Percentiles rank a stretch among this genome's conserved stretches.
Conservation (phyloP, 768 basidiomycete genomes). For the Russula sp. region DNA sequence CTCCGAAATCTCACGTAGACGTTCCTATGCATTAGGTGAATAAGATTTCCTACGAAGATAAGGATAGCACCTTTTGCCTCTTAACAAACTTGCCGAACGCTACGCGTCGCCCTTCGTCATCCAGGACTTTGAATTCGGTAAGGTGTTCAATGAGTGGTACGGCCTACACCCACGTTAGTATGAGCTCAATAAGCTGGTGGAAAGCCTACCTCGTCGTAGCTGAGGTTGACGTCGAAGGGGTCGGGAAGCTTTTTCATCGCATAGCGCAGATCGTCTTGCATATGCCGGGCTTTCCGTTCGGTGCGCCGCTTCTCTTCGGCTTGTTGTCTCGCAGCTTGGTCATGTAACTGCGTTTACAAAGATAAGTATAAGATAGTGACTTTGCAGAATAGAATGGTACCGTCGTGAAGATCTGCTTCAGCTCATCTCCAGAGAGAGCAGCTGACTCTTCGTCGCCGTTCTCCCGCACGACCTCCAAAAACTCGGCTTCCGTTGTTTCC, state of each 20-base stretch:
- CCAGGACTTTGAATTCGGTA: slow-evolving; percentile 79
- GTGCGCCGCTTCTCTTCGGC: slow-evolving; percentile 82
- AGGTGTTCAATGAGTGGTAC: slow-evolving; percentile 74
- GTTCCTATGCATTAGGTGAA: slow-evolving; percentile 46
- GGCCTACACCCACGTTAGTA: slow-evolving; percentile 39
- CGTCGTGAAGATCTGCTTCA: slow-evolving; percentile 53
- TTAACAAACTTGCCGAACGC: slow-evolving; percentile 88
- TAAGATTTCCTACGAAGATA: not conserved
- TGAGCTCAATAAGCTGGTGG: slow-evolving; percentile 1
- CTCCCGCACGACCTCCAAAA: slow-evolving; percentile 48
- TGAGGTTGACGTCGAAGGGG: slow-evolving; percentile 63
- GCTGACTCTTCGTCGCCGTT: slow-evolving; percentile 48
- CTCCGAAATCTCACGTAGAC: slow-evolving; percentile 68
- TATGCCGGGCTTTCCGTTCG: slow-evolving; percentile 78
- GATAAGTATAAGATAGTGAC: not conserved
- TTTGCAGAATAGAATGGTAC: slow-evolving; percentile 38
- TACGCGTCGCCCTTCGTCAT: slow-evolving; percentile 73
- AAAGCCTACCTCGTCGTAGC: slow-evolving; percentile 72
- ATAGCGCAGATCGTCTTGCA: slow-evolving; percentile 94
- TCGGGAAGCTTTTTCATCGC: slow-evolving; percentile 87
- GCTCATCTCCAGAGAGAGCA: slow-evolving; percentile 45
- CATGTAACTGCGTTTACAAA: slow-evolving; percentile 51
- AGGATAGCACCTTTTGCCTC: slow-evolving; percentile 67
- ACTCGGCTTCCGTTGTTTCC: slow-evolving; percentile 65
- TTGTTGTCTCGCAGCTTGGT: slow-evolving; percentile 63